These are phyloP conservation scores for Botrytis fragariae DNA, from an alignment of 2,329 filamentous ascomycete genomes.

Conservation along the genomic window DNA sequence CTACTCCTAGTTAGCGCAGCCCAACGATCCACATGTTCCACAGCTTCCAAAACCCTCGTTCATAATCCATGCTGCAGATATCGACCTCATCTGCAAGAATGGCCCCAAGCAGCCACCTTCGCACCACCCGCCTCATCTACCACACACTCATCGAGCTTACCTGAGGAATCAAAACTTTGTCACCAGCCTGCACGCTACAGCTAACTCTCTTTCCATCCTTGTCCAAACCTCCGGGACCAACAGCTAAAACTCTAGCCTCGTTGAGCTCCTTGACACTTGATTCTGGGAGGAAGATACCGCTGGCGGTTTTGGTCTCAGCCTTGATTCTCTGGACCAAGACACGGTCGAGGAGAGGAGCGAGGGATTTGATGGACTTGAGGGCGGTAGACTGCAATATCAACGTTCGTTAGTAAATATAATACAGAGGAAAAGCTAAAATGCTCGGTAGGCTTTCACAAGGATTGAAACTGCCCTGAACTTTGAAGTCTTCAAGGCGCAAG, in stretches of 20 bases:
- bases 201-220: slow-evolving; percentile 85
- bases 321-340: slow-evolving; percentile 98
- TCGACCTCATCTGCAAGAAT: slow-evolving; percentile 11
- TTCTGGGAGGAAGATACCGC: slow-evolving; percentile 97
- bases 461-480: neutral
- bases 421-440: neutral
- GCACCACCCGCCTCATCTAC: neutral
- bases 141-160: slow-evolving; percentile 49
- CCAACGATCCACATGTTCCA: neutral
- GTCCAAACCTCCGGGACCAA: slow-evolving; percentile 84
- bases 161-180: slow-evolving; percentile 94
- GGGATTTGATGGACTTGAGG: slow-evolving; percentile 91
- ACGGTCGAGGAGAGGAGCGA: slow-evolving; percentile 94
- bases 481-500: neutral
- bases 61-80: neutral
- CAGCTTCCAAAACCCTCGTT: neutral
- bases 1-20: slow-evolving; percentile 47
- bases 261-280: slow-evolving; percentile 97
- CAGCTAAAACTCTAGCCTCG: slow-evolving; percentile 93
- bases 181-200: slow-evolving; percentile 78
- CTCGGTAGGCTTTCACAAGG: neutral
- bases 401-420: neutral
- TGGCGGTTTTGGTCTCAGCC: slow-evolving; percentile 92
- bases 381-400: slow-evolving; percentile 56
- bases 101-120: slow-evolving; percentile 8